Conservation (phyloP, 768 basidiomycete species). For the Trametes meyenii region DNA sequence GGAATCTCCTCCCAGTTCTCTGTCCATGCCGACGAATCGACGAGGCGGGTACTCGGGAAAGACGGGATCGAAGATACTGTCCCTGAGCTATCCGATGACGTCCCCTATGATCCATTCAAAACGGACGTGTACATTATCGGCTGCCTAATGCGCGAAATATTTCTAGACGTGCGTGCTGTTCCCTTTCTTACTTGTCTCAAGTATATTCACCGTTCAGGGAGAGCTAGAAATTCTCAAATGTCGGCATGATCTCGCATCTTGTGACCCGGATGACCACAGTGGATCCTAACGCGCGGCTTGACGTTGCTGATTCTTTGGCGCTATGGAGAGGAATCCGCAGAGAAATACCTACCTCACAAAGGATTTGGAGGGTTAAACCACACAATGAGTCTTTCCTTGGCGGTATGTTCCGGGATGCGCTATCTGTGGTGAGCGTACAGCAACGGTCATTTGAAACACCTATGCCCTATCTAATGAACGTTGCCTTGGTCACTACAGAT, state of each 20-base stretch:
- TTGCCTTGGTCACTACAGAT: no score
- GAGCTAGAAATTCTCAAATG: conserved; percentile 7
- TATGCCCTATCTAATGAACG: no score
- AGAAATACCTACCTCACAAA: not conserved
- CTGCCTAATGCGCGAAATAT: conserved; percentile 9
- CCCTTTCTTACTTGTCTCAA: no score
- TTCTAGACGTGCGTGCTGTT: conserved; percentile 14
- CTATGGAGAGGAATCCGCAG: not conserved
- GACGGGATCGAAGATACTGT: conserved; percentile 24
- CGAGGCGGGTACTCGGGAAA: conserved; percentile 19
- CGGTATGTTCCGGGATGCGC: not conserved
- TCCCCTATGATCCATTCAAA: conserved; percentile 32
- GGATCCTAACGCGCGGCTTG: conserved; percentile 3
- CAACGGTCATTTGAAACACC: no score
- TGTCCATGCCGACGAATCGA: not conserved
- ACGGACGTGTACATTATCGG: conserved; percentile 31
- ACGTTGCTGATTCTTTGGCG: conserved; percentile 7
- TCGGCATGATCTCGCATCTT: conserved; percentile 11
- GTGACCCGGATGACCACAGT: not conserved
- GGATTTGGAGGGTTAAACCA: conserved; percentile 3
- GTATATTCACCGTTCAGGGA: no score
- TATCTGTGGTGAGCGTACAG: not conserved
- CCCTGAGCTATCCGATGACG: conserved; percentile 27
- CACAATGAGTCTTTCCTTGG: not conserved
- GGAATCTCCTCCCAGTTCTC: conserved; percentile 30